These are phyloP conservation scores for Eutypa lata DNA, from an alignment of 2,329 filamentous ascomycete genomes.

Conservation along the genomic window DNA sequence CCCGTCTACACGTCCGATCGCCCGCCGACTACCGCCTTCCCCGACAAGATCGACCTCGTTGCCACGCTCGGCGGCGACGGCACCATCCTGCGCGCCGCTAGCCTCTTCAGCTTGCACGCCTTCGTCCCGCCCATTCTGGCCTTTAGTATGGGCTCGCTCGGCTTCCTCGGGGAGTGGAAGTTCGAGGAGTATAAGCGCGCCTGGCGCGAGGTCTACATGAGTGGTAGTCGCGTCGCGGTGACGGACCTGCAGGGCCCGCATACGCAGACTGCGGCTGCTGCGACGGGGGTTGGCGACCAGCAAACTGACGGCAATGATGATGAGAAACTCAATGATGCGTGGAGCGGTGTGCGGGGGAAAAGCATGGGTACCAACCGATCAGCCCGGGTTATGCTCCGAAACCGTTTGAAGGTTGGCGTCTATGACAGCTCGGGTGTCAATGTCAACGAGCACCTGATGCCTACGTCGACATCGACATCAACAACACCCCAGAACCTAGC, in stretches of 20 bases:
- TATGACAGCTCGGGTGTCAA: constrained; percentile 66
- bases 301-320: constrained; percentile 23
- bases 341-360: constrained; percentile 75
- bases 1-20: constrained; percentile 61
- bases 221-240: constrained; percentile 51
- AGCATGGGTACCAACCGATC: constrained; percentile 72
- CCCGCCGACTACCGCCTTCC: constrained; percentile 44
- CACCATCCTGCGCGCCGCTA: constrained; percentile 82
- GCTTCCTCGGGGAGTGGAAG: constrained; percentile 95
- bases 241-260: constrained; percentile 40
- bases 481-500: constrained; percentile 5
- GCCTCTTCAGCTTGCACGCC: constrained; percentile 76
- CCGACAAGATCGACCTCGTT: constrained; percentile 81
- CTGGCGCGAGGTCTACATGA: constrained; percentile 90
- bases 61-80: constrained; percentile 92
- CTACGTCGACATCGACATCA: constrained; percentile 38
- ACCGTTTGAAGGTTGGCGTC: constrained; percentile 81
- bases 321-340: constrained; percentile 39
- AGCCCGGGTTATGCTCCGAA: constrained; percentile 80
- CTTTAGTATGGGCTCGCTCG: constrained; percentile 95
- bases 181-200: constrained; percentile 90
- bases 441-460: constrained; percentile 51
- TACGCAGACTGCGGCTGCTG: constrained; percentile 34
- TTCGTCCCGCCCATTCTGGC: constrained; percentile 87
- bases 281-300: constrained; percentile 23